phyloP scores from a whole-genome alignment of 768 basidiomycete species.

The Boletus tomentosulus region DNA sequence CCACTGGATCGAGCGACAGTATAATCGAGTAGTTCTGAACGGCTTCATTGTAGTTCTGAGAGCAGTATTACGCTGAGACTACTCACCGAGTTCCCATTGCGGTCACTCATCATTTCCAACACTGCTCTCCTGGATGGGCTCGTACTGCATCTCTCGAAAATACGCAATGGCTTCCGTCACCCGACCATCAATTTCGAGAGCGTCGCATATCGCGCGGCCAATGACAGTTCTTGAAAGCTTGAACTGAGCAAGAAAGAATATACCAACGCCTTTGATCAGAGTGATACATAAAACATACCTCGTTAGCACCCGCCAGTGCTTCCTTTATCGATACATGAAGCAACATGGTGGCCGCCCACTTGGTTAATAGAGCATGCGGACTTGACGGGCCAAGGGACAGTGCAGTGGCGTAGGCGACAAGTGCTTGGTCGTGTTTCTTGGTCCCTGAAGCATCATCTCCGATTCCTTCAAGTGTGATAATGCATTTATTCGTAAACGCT shows the following conservation, averaged over 20 bases:
- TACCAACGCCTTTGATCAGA: too few species aligned
- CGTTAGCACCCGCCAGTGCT: too few species aligned
- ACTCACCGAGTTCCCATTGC: neutral
- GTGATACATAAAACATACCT: too few species aligned
- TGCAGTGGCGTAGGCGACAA: neutral
- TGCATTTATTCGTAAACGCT: slow-evolving; percentile 1
- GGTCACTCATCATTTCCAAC: neutral
- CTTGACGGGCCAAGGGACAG: too few species aligned
- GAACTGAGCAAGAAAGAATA: neutral
- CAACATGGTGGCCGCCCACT: too few species aligned
- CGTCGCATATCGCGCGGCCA: neutral
- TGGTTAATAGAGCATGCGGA: too few species aligned
- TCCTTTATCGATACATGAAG: too few species aligned
- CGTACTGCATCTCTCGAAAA: neutral
- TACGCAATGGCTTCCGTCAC: neutral
- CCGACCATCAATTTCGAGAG: too few species aligned
- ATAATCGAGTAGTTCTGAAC: neutral
- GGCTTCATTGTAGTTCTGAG: neutral
- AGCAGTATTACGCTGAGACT: too few species aligned
- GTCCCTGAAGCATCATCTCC: neutral
- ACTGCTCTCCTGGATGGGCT: neutral
- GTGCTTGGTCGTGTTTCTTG: neutral
- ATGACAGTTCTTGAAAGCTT: neutral
- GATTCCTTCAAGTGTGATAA: neutral
- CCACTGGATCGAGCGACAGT: neutral